Evolutionary conservation across 2,329 filamentous ascomycete species (phyloP), one percentile per base, ranked within the genome.

Genomic region (Botrytis paeoniae): DNA sequence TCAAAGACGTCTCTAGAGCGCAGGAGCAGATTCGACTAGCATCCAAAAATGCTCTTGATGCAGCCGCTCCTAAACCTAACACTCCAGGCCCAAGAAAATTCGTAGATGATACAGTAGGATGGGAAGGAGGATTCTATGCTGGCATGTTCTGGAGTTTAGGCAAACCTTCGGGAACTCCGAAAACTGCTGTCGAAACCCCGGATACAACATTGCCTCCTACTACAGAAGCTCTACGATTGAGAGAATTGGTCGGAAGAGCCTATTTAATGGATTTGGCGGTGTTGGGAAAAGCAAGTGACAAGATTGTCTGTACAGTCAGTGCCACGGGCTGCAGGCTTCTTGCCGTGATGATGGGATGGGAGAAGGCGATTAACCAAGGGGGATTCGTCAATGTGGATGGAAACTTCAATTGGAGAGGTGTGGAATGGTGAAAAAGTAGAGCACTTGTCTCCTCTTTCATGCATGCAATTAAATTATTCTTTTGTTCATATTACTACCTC

Each of bases 311-410:
- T 79, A 92, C 90, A 4, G 91, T 95, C 37, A 93, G 91, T 77
- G 89, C 90, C 48, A 88, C 86, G 82, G 89, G 89, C 0, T 97
- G 94, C 81, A 87, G 93, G 35, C 79, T 97, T 70, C 81, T 97
- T 75, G 94, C 89, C 3, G 93, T 97, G 59, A 94, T 97, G 91
- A 89, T 96, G 89, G 94, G 94, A 0, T 95, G 93, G 92, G 91
- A 95, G 54, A 86, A 85, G 43, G 89, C 87, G 8, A 86, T 94
- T 74, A 84, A 84, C 48, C 81, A 85, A 29, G 86, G 85, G 1
- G 85, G 85, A 62, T 97, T 93, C 92, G 85, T 89, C 73, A 97
- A 97, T 82, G 88, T 97, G n/a, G 93, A 95, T 80, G 91, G 91
- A 2, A 86, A 86, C 20, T 89, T 87, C 77, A 85, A 85, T 20